These are phyloP conservation scores for Suillus ampliporus DNA, from an alignment of 768 basidiomycete genomes.

Conservation along the genomic window DNA sequence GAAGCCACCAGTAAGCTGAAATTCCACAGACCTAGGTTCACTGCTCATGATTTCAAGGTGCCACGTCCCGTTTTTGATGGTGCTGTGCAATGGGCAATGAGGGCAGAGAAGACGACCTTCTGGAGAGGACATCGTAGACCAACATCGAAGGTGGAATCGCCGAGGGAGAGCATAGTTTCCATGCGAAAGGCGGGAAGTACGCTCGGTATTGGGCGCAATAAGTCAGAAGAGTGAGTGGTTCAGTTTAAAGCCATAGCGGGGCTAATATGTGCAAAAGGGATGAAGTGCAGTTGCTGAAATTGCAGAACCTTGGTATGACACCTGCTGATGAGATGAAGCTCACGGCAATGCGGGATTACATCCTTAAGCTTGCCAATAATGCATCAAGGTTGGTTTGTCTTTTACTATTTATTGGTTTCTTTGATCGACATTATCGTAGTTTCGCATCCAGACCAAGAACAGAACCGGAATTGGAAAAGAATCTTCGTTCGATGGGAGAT, in stretches of 20 bases:
- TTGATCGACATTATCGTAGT: conserved; percentile 43
- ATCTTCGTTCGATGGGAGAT: conserved; percentile 65
- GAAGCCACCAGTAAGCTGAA: conserved; percentile 71
- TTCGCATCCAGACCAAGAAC: conserved; percentile 67
- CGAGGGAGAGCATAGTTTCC: conserved; percentile 72
- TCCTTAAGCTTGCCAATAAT: conserved; percentile 80
- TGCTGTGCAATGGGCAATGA: conserved; percentile 88
- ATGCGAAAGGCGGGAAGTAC: conserved; percentile 58
- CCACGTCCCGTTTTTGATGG: conserved; percentile 82
- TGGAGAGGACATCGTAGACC: conserved; percentile 67
- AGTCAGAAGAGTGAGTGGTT: conserved; percentile 79
- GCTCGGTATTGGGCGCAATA: conserved; percentile 48
- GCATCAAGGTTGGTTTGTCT: conserved; percentile 64
- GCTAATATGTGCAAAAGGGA: conserved; percentile 57
- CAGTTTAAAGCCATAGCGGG: background rate
- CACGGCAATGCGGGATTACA: conserved; percentile 87
- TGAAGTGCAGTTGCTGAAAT: conserved; percentile 71
- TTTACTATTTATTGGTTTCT: background rate
- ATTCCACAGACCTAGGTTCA: background rate
- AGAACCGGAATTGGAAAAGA: conserved; percentile 68
- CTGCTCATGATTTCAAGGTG: conserved; percentile 40
- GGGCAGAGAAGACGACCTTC: conserved; percentile 77
- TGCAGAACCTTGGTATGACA: conserved; percentile 90
- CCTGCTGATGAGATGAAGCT: conserved; percentile 83
- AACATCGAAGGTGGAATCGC: conserved; percentile 62